phyloP scores from a whole-genome alignment of 2,329 filamentous ascomycete genomes.

The Ceratocystis destructans region DNA sequence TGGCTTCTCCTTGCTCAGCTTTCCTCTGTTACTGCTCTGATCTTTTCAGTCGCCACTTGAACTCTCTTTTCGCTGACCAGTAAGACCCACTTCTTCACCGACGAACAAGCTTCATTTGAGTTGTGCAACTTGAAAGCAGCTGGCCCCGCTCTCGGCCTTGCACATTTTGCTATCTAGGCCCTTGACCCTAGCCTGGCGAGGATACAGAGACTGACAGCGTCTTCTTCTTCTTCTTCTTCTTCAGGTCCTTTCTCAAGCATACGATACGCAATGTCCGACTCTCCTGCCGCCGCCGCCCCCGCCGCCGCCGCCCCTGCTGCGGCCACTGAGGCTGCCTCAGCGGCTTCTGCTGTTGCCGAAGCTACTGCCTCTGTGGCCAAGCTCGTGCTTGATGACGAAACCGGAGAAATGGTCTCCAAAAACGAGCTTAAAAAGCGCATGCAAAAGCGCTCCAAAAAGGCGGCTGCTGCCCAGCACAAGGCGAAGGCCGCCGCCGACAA shows the following conservation, averaged over 20 bases:
- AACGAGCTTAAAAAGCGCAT: conserved; percentile 48
- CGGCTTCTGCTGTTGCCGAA: conserved; percentile 27
- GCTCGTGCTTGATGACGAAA: conserved; percentile 48
- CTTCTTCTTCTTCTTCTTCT: too few species aligned
- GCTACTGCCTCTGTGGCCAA: conserved; percentile 39
- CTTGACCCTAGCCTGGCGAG: too few species aligned
- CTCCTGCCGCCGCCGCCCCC: not conserved
- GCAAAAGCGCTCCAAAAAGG: conserved; percentile 46
- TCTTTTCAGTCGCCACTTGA: not conserved
- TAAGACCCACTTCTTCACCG: too few species aligned
- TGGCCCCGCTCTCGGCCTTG: not conserved
- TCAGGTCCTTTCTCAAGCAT: not conserved
- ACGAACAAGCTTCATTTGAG: too few species aligned
- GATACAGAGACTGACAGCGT: too few species aligned
- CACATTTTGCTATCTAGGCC: not conserved
- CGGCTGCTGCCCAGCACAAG: conserved; percentile 39
- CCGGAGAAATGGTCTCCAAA: conserved; percentile 52
- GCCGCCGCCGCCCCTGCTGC: not conserved
- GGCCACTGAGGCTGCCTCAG: not conserved
- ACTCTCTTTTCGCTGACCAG: too few species aligned
- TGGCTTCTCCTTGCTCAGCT: not conserved
- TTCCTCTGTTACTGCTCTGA: not conserved
- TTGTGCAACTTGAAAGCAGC: too few species aligned
- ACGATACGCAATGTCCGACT: conserved; percentile 9
- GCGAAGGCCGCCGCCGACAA: conserved; percentile 25